A percentile compares a stretch with the other conserved stretches of the same genome.
Conservation (phyloP, 768 basidiomycete species). For the Macrolepiota albuminosa region DNA sequence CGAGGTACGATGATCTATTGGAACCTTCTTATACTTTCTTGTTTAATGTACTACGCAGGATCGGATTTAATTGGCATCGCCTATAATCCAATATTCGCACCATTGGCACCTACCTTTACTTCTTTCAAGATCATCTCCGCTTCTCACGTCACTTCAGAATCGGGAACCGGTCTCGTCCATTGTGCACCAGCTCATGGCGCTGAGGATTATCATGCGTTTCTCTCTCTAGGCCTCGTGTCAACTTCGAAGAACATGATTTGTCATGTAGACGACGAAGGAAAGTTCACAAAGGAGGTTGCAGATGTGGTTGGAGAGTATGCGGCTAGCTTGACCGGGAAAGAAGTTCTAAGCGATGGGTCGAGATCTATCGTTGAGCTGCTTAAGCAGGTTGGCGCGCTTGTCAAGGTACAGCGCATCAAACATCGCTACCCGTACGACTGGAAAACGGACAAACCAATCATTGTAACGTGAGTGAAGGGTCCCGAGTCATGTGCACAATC, state of each 20-base stretch:
- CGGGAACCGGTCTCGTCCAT: conserved; percentile 96
- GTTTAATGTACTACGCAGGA: conserved; percentile 26
- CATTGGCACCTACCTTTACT: conserved; percentile 22
- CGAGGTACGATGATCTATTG: conserved; percentile 25
- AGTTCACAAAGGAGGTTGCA: conserved; percentile 56
- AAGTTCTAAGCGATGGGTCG: conserved; percentile 70
- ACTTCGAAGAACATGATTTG: conserved; percentile 52
- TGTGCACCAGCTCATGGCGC: conserved; percentile 92
- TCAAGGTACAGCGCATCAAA: conserved; percentile 65
- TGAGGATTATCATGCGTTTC: conserved; percentile 85
- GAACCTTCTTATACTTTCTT: not conserved
- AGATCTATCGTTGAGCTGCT: conserved; percentile 63
- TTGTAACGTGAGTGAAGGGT: conserved; percentile 64
- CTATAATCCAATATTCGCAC: conserved; percentile 61
- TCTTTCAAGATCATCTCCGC: conserved; percentile 56
- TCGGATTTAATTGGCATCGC: conserved; percentile 52
- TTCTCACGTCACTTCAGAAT: conserved; percentile 73
- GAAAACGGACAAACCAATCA: conserved; percentile 91
- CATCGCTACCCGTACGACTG: conserved; percentile 97
- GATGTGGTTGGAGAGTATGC: conserved; percentile 51
- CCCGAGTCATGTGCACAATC: not conserved
- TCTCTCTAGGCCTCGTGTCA: conserved; percentile 46
- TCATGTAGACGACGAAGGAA: conserved; percentile 77
- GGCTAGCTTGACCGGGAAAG: conserved; percentile 56
- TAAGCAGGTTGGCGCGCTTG: conserved; percentile 46